Evolutionary conservation across 768 basidiomycete genomes (phyloP).

Genomic region (Calocera cornea): DNA sequence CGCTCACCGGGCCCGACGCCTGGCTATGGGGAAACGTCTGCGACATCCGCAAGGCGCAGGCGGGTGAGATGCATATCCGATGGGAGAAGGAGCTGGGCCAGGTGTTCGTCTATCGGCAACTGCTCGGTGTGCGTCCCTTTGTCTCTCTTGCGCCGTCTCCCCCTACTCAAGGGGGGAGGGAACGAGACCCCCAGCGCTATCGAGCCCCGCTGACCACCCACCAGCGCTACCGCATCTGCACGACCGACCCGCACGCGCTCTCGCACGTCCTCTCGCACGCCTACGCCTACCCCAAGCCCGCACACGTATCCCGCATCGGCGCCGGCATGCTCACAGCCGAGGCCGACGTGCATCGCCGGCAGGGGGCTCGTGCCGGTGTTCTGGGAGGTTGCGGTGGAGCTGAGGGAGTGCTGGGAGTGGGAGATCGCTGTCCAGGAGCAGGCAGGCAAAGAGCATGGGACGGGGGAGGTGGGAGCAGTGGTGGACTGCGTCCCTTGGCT

Average conservation of each 20-base stretch:
- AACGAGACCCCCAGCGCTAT: too few species aligned
- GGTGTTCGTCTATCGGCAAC: not conserved
- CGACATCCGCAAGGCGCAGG: not conserved
- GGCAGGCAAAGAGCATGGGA: too few species aligned
- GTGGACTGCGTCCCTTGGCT: slow-evolving; percentile 54
- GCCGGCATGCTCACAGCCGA: slow-evolving; percentile 55
- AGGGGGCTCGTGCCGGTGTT: slow-evolving; percentile 26
- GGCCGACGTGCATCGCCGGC: slow-evolving; percentile 25
- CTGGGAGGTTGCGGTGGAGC: not conserved
- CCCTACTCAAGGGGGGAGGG: too few species aligned
- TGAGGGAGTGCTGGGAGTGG: not conserved
- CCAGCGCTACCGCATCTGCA: slow-evolving; percentile 42
- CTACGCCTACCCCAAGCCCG: slow-evolving; percentile 65
- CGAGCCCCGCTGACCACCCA: not conserved
- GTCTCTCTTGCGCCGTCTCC: not conserved
- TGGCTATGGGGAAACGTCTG: not conserved
- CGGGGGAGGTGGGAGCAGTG: too few species aligned
- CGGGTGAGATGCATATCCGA: not conserved
- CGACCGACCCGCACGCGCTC: slow-evolving; percentile 65
- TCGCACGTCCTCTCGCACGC: slow-evolving; percentile 60
- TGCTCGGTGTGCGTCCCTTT: not conserved
- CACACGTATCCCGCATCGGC: slow-evolving; percentile 62
- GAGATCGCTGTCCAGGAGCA: too few species aligned
- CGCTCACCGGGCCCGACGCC: not conserved
- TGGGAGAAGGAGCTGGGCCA: not conserved